Percentiles rank a stretch among this genome's conserved stretches.
phyloP scores from a whole-genome alignment of 306 rosid genomes.

The Vigna mungo region DNA sequence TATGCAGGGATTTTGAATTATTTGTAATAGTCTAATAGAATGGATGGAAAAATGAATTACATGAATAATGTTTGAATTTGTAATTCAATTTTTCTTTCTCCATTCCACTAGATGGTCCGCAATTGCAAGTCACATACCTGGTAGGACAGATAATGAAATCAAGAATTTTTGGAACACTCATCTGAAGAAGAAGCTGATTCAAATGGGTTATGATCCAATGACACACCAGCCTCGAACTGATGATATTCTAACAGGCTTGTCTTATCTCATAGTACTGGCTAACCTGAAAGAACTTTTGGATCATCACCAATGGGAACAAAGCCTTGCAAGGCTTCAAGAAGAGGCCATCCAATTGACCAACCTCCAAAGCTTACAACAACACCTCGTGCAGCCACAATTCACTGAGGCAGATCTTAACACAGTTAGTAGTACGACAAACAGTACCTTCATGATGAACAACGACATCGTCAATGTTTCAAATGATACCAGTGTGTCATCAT shows the following conservation, averaged over 20 bases:
- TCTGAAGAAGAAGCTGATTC: slow-evolving; percentile 51
- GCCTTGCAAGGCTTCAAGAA: slow-evolving; percentile 56
- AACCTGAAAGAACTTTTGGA: slow-evolving; percentile 66
- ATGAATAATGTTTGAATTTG: not conserved
- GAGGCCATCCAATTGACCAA: slow-evolving; percentile 67
- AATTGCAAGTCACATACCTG: slow-evolving; percentile 48
- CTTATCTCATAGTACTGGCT: slow-evolving; percentile 72
- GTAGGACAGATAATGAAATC: slow-evolving; percentile 49
- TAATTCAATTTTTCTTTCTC: not conserved
- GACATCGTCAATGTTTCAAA: slow-evolving; percentile 1
- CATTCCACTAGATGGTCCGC: slow-evolving; percentile 44
- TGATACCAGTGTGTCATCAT: slow-evolving; percentile 27
- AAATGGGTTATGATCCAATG: slow-evolving; percentile 52
- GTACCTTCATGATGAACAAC: slow-evolving; percentile 12
- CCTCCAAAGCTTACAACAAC: slow-evolving; percentile 61
- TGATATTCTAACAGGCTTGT: slow-evolving; percentile 69
- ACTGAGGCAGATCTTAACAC: slow-evolving; percentile 10
- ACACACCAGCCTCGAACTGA: slow-evolving; percentile 61
- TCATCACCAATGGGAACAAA: slow-evolving; percentile 55
- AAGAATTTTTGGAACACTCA: slow-evolving; percentile 55
- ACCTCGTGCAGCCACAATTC: slow-evolving; percentile 56
- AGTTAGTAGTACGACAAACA: slow-evolving; percentile 2
- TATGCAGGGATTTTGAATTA: slow-evolving; percentile 12
- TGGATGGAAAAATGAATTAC: no score
- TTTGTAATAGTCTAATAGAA: not conserved